These are phyloP conservation scores for Backusella macrospora DNA, from an alignment of 192 early-diverging fungal genomes.

Conservation along the genomic window DNA sequence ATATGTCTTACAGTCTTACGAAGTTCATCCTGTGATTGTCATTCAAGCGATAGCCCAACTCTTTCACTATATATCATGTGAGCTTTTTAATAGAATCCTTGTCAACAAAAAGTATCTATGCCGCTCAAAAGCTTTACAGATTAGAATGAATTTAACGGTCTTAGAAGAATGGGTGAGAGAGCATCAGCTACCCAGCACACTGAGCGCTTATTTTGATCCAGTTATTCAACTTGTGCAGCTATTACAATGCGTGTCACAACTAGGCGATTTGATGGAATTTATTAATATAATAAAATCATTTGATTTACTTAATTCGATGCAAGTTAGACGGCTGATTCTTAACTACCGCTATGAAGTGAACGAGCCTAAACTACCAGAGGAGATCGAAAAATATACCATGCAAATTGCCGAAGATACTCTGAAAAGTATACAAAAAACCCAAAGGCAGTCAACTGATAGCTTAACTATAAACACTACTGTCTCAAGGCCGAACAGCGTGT, in stretches of 20 bases:
- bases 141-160: conserved; percentile 80
- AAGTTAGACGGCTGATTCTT: conserved; percentile 73
- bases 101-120: conserved; percentile 72
- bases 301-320: conserved; percentile 69
- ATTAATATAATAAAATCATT: conserved; percentile 73
- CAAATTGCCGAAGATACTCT: conserved; percentile 71
- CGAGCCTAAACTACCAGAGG: conserved; percentile 71
- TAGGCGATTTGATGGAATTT: conserved; percentile 72
- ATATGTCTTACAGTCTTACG: conserved; percentile 69
- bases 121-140: conserved; percentile 81
- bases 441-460: conserved; percentile 12
- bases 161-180: conserved; percentile 89
- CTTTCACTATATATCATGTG: conserved; percentile 75
- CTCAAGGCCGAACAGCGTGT: conserved; percentile 21
- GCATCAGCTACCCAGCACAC: conserved; percentile 46
- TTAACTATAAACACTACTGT: background rate
- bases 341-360: conserved; percentile 90
- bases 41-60: conserved; percentile 76
- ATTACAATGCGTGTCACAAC: conserved; percentile 75
- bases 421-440: conserved; percentile 32
- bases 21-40: conserved; percentile 75
- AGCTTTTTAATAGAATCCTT: conserved; percentile 90
- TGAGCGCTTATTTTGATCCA: conserved; percentile 61
- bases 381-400: conserved; percentile 79
- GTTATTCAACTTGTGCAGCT: conserved; percentile 82